Percentiles rank a stretch among this genome's conserved stretches.
Evolutionary conservation across 192 early-diverging fungal genomes (phyloP).

Genomic region (Coemansia sp.): DNA sequence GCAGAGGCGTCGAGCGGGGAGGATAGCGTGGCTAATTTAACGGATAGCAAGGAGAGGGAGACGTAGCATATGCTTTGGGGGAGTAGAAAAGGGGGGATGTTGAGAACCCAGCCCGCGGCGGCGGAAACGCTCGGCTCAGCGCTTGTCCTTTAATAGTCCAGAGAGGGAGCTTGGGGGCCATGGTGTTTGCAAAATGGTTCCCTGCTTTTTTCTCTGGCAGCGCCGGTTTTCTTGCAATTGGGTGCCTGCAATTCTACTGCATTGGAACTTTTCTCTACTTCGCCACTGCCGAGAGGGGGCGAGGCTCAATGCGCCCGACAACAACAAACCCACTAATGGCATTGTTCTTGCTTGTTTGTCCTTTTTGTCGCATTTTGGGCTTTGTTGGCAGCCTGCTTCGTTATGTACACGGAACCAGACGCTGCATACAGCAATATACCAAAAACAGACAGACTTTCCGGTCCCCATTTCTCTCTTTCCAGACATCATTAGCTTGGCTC

Average conservation of each 20-base stretch:
- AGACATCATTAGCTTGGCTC: too few relatives aligned
- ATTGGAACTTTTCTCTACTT: neutral
- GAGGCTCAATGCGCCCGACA: constrained; percentile 1
- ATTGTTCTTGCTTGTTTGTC: neutral
- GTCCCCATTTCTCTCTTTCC: neutral
- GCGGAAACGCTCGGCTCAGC: neutral
- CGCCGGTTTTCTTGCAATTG: neutral
- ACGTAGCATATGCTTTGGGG: constrained; percentile 3
- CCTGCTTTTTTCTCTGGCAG: neutral
- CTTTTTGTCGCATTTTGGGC: neutral
- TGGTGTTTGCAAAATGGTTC: neutral
- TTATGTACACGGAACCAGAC: neutral
- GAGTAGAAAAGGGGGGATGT: constrained; percentile 5
- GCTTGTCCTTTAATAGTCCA: constrained; percentile 4
- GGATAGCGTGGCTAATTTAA: constrained; percentile 5
- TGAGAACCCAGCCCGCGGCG: neutral
- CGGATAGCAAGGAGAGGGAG: constrained; percentile 8
- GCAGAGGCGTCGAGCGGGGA: neutral
- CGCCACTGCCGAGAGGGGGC: neutral
- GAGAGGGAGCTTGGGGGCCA: constrained; percentile 2
- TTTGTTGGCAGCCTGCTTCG: neutral
- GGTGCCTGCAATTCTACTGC: neutral
- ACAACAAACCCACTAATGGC: neutral
- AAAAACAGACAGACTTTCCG: neutral
- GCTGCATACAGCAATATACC: neutral